Base-by-base conservation (phyloP, 345 rosid species). In the Syzygium jambos region DNA sequence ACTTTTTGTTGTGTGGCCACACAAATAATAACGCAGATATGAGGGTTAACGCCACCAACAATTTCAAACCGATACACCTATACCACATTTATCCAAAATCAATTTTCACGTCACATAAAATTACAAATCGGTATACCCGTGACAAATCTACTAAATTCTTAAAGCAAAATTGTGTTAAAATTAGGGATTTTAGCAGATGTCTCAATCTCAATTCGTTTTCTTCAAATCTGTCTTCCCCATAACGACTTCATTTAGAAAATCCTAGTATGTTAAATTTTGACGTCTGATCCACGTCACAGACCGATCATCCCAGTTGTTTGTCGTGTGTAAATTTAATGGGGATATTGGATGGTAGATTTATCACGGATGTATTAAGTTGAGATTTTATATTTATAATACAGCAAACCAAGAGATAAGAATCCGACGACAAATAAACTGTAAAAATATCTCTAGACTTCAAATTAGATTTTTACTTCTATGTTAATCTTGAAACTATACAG, bases 271-370 rank as follows among this genome's bases (percentile, higher is more conserved):
- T 9, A 1, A 38, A 73, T 38, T 38, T 21, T 13, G 25, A 73
- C 2, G 0, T 19, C 1, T 1, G 25, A 38, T 73, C 14, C 46
- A 30, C 0, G 0, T 68, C 23, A 9, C 78, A 68, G 2, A 9
- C 43, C 3, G 1, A 17, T 34, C 78, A 34, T 68, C 25, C 6
- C 11, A 68, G 12, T 68, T 2, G 7, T 73, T 73, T 10, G 13
- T 1, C 7, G 21, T 1, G 8, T 12, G 0, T 19, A 49, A 2
- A 68, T 34, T 68, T 38, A 9, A 68, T 8, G 2, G 7, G 46
- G 25, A 9, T 30, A 34, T 68, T 4, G 4, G 43, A 73, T 10
- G 7, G 25, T 0, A 38, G 0, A 73, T 38, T n/a, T 38, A 2
- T 73, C 14, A 5, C 0, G 2, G 2, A 68, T 9, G 21, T 16